Conservation (phyloP, 1,284 basidiomycete species). For the Cystobasidium sp. region DNA sequence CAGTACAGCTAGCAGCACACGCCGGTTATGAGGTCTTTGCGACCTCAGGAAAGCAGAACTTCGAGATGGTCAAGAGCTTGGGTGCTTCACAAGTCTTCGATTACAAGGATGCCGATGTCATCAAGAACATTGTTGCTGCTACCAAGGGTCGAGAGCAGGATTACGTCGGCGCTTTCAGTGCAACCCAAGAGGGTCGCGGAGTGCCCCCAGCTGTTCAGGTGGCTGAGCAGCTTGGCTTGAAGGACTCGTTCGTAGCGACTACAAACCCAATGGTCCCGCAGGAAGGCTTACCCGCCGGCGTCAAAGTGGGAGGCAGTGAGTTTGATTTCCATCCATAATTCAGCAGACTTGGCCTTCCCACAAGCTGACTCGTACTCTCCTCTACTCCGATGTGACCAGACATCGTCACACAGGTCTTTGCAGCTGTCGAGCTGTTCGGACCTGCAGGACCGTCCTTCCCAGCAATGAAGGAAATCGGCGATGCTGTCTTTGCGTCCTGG, state of each 20-base stretch:
- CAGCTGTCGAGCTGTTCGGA: background rate
- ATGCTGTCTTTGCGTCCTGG: constrained; percentile 3
- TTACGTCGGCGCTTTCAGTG: constrained; percentile 44
- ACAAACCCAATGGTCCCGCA: background rate
- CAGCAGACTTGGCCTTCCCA: background rate
- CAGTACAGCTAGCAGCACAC: constrained; percentile 53
- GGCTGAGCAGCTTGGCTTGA: constrained; percentile 33
- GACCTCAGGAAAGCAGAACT: constrained; percentile 46
- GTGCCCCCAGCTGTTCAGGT: constrained; percentile 19
- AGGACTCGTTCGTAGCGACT: constrained; percentile 14
- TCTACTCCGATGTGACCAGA: background rate
- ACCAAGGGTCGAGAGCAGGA: background rate
- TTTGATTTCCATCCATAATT: background rate
- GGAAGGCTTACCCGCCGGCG: constrained; percentile 14
- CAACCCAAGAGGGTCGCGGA: constrained; percentile 29
- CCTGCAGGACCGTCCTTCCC: constrained; percentile 1
- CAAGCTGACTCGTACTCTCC: background rate
- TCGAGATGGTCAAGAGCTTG: constrained; percentile 44
- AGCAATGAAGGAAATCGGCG: constrained; percentile 8
- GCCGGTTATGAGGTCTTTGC: constrained; percentile 45
- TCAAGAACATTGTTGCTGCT: background rate
- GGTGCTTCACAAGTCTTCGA: constrained; percentile 47
- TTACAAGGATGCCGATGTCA: constrained; percentile 35
- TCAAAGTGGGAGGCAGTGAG: constrained; percentile 19
- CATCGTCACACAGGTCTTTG: constrained; percentile 7